phyloP scores from a whole-genome alignment of 371 early-diverging fungal genomes.

The Circinella minor region DNA sequence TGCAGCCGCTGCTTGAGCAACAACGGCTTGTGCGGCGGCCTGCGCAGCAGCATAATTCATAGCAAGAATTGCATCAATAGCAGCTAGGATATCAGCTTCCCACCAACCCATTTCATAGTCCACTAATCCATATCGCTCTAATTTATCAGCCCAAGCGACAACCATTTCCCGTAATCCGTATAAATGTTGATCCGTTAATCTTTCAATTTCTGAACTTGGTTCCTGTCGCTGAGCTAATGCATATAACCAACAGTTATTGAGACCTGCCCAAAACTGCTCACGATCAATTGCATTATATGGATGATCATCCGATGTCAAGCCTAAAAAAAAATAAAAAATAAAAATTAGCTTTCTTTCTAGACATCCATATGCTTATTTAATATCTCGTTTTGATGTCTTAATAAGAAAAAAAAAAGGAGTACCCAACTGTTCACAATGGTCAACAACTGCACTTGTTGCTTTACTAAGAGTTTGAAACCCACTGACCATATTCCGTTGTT shows the following conservation, averaged over 20 bases:
- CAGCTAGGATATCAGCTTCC: conserved; percentile 80
- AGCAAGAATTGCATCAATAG: conserved; percentile 64
- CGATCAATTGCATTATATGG: conserved; percentile 59
- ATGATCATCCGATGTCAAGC: conserved; percentile 57
- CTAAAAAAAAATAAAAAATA: conserved; percentile 23
- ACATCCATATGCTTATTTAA: too few species aligned
- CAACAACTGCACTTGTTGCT: conserved; percentile 73
- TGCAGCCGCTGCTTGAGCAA: conserved; percentile 52
- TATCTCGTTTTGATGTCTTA: too few species aligned
- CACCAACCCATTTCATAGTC: conserved; percentile 90
- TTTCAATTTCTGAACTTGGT: conserved; percentile 61
- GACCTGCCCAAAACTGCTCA: conserved; percentile 79
- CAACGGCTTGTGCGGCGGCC: conserved; percentile 52
- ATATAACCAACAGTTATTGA: conserved; percentile 84
- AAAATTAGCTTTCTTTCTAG: too few species aligned
- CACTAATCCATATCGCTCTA: conserved; percentile 79
- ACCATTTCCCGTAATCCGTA: conserved; percentile 68
- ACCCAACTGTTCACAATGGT: conserved; percentile 76
- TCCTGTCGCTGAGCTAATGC: conserved; percentile 68
- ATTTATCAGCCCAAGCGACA: conserved; percentile 74
- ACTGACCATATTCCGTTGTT: conserved; percentile 67
- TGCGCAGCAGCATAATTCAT: conserved; percentile 57
- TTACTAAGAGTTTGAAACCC: conserved; percentile 76
- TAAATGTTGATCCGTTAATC: conserved; percentile 63
- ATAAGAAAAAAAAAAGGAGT: neutral